Evolutionary conservation across 805 yeast genomes (phyloP), one percentile per base, ranked within the genome.

Genomic region (Nakazawaea wyomingensis): DNA sequence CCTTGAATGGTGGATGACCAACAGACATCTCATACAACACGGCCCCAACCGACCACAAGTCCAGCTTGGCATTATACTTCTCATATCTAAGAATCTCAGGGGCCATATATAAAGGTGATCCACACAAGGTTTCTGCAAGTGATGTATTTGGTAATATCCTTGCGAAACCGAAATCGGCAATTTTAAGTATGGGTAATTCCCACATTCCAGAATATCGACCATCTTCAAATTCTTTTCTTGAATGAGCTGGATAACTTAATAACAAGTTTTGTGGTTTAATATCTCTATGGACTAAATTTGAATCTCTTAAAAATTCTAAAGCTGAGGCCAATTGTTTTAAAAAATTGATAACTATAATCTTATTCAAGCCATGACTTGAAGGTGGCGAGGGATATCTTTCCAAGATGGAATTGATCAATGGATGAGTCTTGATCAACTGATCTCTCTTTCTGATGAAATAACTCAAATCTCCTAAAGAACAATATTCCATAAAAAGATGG

Each of bases 91-190:
- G 68, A 37, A 93, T 93, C 64, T 93, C 99, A 0, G 99, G 99
- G 0, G 99, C 99, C 99, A 93, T 93, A 64, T 93, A 93, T 34
- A 93, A 72, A 3, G 99, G 99, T 9, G 96, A 87, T 1, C 99
- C 99, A 71, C 99, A 93, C 51, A 93, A 69, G 1, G 99, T 93
- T 59, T 93, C 99, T 1, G 98, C 98, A 77, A 93, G 72, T 1
- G 96, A 82, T 2, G 97, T 85, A 39, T 85, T 80, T 5, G 99
- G 99, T 54, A 93, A 71, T 57, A 90, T 86, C 48, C 98, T 73
- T 4, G 99, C 99, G 66, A 93, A 93, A 1, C 99, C 99, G 64
- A 93, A 93, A 66, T 93, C 99, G 10, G 99, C 99, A 47, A 93
- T 81, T 61, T 91, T 91, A 49, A 93, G 71, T 8, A 90, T 75